Conservation (phyloP, 805 yeast genomes). For the Saturnispora diversa region DNA sequence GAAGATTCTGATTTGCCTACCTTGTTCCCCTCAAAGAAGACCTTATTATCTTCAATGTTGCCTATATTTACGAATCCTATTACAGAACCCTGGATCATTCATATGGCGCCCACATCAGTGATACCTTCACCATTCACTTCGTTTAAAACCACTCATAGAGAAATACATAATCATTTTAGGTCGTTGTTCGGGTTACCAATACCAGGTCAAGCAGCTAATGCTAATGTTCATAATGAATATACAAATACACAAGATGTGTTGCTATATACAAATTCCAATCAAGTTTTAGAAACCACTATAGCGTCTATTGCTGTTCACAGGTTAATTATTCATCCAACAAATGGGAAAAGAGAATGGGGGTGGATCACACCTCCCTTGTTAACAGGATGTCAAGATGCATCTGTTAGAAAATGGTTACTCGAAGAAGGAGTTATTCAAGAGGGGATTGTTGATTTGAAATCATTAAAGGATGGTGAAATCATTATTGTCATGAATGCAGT, state of each 20-base stretch:
- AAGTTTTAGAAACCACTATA: conserved; percentile 74
- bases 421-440: conserved; percentile 22
- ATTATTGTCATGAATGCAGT: conserved; percentile 75
- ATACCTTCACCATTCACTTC: conserved; percentile 70
- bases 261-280: conserved; percentile 49
- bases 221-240: neutral
- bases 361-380: conserved; percentile 82
- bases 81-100: conserved; percentile 45
- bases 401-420: conserved; percentile 57
- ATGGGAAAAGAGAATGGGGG: conserved; percentile 28
- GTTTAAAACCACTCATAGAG: conserved; percentile 75
- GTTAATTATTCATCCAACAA: conserved; percentile 22
- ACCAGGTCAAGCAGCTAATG: conserved; percentile 20
- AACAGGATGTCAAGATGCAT: conserved; percentile 82
- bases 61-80: conserved; percentile 5
- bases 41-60: neutral
- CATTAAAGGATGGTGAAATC: conserved; percentile 57
- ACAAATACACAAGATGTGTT: conserved; percentile 49
- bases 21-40: conserved; percentile 7
- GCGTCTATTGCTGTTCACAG: conserved; percentile 66
- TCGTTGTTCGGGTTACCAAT: conserved; percentile 34
- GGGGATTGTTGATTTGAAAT: conserved; percentile 31
- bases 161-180: conserved; percentile 56
- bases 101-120: conserved; percentile 47
- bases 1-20: neutral